Evolutionary conservation across 768 basidiomycete species (phyloP), one percentile per base, ranked within the genome.

Genomic region (Kondoa malvinella): DNA sequence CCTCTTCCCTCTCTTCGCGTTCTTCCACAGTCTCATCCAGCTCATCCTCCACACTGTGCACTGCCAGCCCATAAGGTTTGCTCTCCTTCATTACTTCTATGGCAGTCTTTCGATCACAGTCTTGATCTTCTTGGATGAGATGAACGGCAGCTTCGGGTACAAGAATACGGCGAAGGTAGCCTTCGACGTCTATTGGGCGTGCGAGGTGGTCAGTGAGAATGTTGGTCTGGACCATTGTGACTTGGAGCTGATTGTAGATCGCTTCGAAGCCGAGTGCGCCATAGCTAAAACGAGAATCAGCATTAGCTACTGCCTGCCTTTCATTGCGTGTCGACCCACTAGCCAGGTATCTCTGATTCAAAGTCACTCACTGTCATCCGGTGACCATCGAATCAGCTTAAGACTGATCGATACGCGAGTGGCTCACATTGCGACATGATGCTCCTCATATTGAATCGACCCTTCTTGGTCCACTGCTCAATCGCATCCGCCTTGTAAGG

Each of bases 281-380:
- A 71, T 92, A 94, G 76, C 90, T 94, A 67, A 3, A 64, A 27
- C 64, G 16, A 34, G 2, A 70, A 32, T 17, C 25, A 57, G 58
- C 62, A 58, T 15, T 27, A 14, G 29, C 4, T 25, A 21, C 30
- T 65, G 57, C 66, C 21, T 31, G 25, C 27, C 17, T 40, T 1
- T 4, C 33, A 29, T 57, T 21, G 29, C 16, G 17, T 15, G 8
- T 56, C 29, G 8, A 82, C 89, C 78, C 74, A 94, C 90, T 92
- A 94, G 78, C 91, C 90, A 30, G 90, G 89, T 73, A 89, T 87
- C 2, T 84, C 83, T 85, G 86, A 72, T 88, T 83, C 72, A 92
- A 92, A 71, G 79, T 87, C 21, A 82, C 81, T 72, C 86, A 89
- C 73, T 92, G 89, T n/a, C 40, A 8, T 50, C 21, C 12, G 21